Base-by-base conservation (phyloP, 108 stramenopile genomes). In the Cylindrotheca closterium region DNA sequence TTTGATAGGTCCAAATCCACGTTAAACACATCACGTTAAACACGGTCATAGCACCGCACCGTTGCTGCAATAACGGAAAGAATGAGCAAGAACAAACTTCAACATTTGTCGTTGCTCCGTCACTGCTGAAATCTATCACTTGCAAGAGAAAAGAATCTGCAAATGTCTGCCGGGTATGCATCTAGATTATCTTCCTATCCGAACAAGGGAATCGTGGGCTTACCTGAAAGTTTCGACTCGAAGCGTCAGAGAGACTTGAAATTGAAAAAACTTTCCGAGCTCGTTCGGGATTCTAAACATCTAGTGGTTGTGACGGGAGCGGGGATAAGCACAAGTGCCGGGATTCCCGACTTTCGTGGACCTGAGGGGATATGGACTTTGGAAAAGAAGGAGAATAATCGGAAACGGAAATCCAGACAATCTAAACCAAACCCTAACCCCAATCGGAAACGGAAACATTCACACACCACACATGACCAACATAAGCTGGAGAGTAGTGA, bases 261-360 rank as follows among this genome's bases (percentile, higher is more conserved):
- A 69, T 23, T 91, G 7, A 71, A 70, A 23, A 71, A 71, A 31
- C 70, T 95, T 25, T 53, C 66, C 17, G 57, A 79, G 65, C 51
- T 89, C 34, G 51, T 95, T 18, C 60, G 69, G 28, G 51, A 61
- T 34, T 71, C 87, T 0, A 45, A 65, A 33, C 69, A 79, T 47
- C 70, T 81, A 2, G 89, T 96, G 7, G 80, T 97, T 4, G 63
- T 98, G 47, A 98, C 97, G 0, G 98, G 98, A n/a, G 98, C 98
- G 10, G 98, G 98, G 21, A 93, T 91, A 42, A 90, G 84, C 48
- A 96, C 94, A 29, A 75, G 63, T 53, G 93, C 86, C 51, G 95
- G 96, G 8, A 97, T 99, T 65, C 96, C 98, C 0, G 98, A 99
- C 75, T 99, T 99, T 79, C 86, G 98, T 1, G 92, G 95, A 5